These are phyloP conservation scores for Lipomyces mesembrius DNA, from an alignment of 805 yeast genomes.

Conservation along the genomic window DNA sequence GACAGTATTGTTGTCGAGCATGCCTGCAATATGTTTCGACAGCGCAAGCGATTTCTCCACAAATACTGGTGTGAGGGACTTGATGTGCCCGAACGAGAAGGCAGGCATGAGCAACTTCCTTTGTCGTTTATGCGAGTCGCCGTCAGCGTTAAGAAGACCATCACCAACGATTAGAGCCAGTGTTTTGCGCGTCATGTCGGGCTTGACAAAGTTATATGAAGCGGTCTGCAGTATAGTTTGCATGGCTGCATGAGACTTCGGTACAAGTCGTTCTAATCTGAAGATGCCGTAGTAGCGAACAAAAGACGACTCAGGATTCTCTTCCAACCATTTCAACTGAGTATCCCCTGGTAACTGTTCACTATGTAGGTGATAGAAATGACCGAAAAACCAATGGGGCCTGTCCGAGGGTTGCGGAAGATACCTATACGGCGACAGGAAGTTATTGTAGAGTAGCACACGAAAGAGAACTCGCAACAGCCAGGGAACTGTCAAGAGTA, in stretches of 20 bases:
- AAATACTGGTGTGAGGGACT: conserved; percentile 26
- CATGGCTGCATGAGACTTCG: conserved; percentile 18
- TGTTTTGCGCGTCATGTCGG: conserved; percentile 8
- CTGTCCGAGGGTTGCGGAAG: conserved; percentile 20
- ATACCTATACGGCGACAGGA: conserved; percentile 24
- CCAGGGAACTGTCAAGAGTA: conserved; percentile 6
- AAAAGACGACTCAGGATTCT: conserved; percentile 17
- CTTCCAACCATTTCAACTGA: conserved; percentile 23
- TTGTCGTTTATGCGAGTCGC: conserved; percentile 30
- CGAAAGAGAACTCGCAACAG: conserved; percentile 8
- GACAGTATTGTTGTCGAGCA: conserved; percentile 1
- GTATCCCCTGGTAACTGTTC: conserved; percentile 12
- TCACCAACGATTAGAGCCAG: conserved; percentile 21
- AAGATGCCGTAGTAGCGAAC: conserved; percentile 23
- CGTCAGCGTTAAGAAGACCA: conserved; percentile 33
- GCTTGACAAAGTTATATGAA: conserved; percentile 29
- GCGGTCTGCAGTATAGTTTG: conserved; percentile 27
- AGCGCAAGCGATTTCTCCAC: conserved; percentile 18
- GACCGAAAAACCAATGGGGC: conserved; percentile 31
- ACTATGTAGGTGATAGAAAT: background rate
- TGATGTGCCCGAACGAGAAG: conserved; percentile 32
- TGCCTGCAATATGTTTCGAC: conserved; percentile 8
- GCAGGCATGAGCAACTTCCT: conserved; percentile 27
- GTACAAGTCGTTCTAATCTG: conserved; percentile 16
- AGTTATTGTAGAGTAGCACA: conserved; percentile 14